phyloP scores from a whole-genome alignment of 495 filamentous ascomycete genomes.

The Aspergillus avenaceus region DNA sequence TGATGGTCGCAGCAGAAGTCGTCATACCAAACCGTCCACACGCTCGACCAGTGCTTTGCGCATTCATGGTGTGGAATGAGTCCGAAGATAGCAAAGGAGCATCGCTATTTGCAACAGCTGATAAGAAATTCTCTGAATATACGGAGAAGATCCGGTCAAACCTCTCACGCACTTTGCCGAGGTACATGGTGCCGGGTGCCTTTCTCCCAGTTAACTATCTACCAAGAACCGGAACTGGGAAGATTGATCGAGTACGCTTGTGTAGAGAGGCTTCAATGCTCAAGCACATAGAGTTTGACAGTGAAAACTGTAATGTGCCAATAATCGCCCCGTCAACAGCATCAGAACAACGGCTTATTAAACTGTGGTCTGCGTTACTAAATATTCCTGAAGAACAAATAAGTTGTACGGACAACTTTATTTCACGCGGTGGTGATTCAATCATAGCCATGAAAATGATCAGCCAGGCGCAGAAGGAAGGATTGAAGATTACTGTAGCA shows the following conservation, averaged over 20 bases:
- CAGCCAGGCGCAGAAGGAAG: conserved; percentile 25
- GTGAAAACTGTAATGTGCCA: too few relatives aligned
- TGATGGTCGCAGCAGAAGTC: conserved; percentile 35
- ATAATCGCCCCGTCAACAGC: neutral
- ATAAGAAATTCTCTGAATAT: conserved; percentile 11
- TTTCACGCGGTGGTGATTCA: conserved; percentile 56
- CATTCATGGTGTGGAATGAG: too few relatives aligned
- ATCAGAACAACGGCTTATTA: too few relatives aligned
- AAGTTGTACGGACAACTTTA: neutral
- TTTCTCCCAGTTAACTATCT: conserved; percentile 38
- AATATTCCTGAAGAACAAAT: neutral
- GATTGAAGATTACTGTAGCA: conserved; percentile 32
- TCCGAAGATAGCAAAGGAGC: too few relatives aligned
- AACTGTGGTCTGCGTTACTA: neutral
- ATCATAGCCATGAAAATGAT: conserved; percentile 56
- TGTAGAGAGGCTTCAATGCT: conserved; percentile 27
- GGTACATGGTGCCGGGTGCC: conserved; percentile 42
- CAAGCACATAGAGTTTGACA: too few relatives aligned
- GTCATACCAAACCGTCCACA: conserved; percentile 29
- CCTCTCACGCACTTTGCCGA: conserved; percentile 28
- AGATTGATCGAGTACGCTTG: conserved; percentile 40
- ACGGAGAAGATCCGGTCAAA: conserved; percentile 23
- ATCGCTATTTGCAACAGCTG: conserved; percentile 17
- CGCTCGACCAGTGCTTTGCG: too few relatives aligned
- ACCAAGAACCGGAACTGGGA: conserved; percentile 37